Conservation (phyloP, 2,329 filamentous ascomycete genomes). For the Hymenoscyphus infarciens region DNA sequence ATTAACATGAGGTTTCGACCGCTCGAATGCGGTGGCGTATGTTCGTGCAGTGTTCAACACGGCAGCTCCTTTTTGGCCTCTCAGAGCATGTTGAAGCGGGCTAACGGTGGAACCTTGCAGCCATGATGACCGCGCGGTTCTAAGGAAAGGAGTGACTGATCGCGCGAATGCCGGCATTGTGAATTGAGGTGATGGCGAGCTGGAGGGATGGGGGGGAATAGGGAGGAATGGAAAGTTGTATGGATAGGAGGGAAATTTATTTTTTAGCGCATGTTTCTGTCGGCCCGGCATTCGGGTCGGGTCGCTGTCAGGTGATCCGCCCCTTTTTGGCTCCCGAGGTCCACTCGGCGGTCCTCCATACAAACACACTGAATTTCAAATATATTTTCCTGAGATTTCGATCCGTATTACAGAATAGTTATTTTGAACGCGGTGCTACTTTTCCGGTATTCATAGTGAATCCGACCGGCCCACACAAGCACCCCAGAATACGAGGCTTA, state of each 20-base stretch:
- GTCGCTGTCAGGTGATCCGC: not conserved
- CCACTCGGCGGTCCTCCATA: not conserved
- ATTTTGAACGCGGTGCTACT: too few relatives aligned
- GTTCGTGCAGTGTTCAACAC: constrained; percentile 63
- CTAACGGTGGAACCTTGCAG: constrained; percentile 65
- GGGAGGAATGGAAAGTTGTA: not conserved
- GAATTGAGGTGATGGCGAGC: constrained; percentile 30
- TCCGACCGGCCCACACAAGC: too few relatives aligned
- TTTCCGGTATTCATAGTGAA: too few relatives aligned
- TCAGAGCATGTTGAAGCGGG: constrained; percentile 70
- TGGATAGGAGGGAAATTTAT: constrained; percentile 8
- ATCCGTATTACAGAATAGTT: too few relatives aligned
- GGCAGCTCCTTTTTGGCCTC: constrained; percentile 58
- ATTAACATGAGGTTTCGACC: constrained; percentile 96
- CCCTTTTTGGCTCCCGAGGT: not conserved
- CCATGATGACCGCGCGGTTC: constrained; percentile 74
- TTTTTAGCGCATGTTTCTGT: constrained; percentile 9
- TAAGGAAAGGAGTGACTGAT: constrained; percentile 73
- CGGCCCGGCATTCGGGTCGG: not conserved
- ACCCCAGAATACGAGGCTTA: too few relatives aligned
- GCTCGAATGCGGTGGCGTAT: constrained; percentile 69
- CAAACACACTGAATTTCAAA: not conserved
- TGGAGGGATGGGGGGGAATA: constrained; percentile 5
- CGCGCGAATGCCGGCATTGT: constrained; percentile 80
- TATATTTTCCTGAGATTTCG: too few relatives aligned